Evolutionary conservation across 176 grass and related monocot genomes (phyloP).

Genomic region (Triticum urartu): DNA sequence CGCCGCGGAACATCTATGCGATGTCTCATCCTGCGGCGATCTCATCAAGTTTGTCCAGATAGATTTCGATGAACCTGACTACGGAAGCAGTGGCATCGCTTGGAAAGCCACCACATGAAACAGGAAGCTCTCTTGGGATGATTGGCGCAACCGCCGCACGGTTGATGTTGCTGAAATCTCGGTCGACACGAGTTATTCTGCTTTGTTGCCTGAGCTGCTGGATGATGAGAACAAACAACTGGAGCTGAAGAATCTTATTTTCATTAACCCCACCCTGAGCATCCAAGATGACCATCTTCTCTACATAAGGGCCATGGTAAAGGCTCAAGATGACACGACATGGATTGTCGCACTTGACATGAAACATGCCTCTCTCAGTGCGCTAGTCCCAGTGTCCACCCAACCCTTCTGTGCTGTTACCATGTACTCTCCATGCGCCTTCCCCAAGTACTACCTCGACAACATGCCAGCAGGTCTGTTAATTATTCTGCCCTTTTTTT

Average conservation of each 20-base stretch:
- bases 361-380: neutral
- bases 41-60: neutral
- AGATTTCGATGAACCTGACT: neutral
- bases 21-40: neutral
- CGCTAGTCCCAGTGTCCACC: neutral
- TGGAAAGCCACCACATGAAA: neutral
- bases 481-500: neutral
- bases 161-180: neutral
- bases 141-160: neutral
- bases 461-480: neutral
- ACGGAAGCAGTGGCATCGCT: neutral
- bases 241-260: neutral
- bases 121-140: neutral
- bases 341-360: neutral
- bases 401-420: neutral
- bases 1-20: neutral
- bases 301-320: neutral
- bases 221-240: neutral
- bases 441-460: neutral
- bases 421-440: neutral
- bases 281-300: neutral
- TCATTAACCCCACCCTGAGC: neutral
- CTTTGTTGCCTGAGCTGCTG: neutral
- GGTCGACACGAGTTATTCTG: neutral
- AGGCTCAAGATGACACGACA: neutral